phyloP scores from a whole-genome alignment of 1,284 basidiomycete species.

The Rhodotorula sp. region DNA sequence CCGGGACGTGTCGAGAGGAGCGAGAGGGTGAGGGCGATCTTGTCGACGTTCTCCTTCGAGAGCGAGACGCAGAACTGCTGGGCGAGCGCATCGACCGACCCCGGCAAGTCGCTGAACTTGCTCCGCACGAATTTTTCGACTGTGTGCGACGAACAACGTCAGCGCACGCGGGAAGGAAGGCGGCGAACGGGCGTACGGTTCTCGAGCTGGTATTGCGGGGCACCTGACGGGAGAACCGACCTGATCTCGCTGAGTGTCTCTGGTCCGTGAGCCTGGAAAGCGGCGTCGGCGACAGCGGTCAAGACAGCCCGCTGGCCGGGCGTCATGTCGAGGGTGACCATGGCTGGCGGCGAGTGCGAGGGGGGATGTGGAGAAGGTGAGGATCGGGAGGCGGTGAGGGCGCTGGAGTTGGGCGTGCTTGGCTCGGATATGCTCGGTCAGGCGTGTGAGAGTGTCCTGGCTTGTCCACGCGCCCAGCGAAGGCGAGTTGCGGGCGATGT shows the following conservation, averaged over 20 bases:
- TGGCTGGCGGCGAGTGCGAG: neutral
- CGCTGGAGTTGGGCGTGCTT: no score
- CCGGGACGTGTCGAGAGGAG: conserved; percentile 33
- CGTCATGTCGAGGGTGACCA: conserved; percentile 3
- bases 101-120: conserved; percentile 26
- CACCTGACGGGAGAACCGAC: neutral
- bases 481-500: no score
- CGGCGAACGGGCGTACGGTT: conserved; percentile 5
- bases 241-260: conserved; percentile 2
- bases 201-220: conserved; percentile 8
- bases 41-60: conserved; percentile 29
- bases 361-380: neutral
- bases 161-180: neutral
- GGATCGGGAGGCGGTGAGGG: no score
- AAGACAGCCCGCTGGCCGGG: conserved; percentile 19
- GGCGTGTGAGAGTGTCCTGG: no score
- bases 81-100: conserved; percentile 25
- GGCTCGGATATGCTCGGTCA: no score
- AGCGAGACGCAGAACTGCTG: conserved; percentile 22
- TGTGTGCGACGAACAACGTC: neutral
- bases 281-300: conserved; percentile 22
- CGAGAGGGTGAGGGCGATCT: conserved; percentile 15
- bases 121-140: conserved; percentile 9
- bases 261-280: conserved; percentile 17
- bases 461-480: no score